Conservation (phyloP, 1,139 yeast genomes). For the Yamadazyma friedrichii region DNA sequence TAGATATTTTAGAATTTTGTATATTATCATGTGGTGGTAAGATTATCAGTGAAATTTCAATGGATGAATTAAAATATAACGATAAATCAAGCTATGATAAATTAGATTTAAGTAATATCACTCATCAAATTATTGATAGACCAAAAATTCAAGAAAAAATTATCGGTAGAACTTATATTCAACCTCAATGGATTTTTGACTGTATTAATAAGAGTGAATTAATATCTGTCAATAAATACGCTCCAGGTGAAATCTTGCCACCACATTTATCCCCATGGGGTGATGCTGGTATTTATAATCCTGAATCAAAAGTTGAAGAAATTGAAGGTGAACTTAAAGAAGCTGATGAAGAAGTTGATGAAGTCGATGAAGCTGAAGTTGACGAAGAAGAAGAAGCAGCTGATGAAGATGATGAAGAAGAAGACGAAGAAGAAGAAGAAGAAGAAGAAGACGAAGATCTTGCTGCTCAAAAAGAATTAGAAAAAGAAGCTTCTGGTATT, state of each 20-base stretch:
- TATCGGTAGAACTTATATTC: constrained; percentile 89
- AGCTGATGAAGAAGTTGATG: constrained; percentile 39
- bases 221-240: constrained; percentile 74
- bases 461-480: constrained; percentile 78
- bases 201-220: constrained; percentile 76
- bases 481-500: constrained; percentile 87
- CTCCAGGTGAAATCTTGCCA: constrained; percentile 93
- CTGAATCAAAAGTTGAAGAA: constrained; percentile 40
- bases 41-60: constrained; percentile 80
- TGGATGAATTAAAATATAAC: constrained; percentile 64
- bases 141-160: constrained; percentile 77
- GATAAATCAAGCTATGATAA: constrained; percentile 40
- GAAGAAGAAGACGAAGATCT: constrained; percentile 59
- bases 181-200: constrained; percentile 98
- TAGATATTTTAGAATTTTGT: constrained; percentile 86
- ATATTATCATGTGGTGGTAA: constrained; percentile 87
- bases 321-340: constrained; percentile 26
- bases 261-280: constrained; percentile 99
- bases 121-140: constrained; percentile 94
- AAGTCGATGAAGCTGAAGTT: constrained; percentile 51
- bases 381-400: constrained; percentile 48
- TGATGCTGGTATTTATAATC: constrained; percentile 87
- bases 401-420: constrained; percentile 49
- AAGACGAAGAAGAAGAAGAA: constrained; percentile 46
- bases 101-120: constrained; percentile 65